Base-by-base conservation (phyloP, 257 asterid species). In the Solanum etuberosum region DNA sequence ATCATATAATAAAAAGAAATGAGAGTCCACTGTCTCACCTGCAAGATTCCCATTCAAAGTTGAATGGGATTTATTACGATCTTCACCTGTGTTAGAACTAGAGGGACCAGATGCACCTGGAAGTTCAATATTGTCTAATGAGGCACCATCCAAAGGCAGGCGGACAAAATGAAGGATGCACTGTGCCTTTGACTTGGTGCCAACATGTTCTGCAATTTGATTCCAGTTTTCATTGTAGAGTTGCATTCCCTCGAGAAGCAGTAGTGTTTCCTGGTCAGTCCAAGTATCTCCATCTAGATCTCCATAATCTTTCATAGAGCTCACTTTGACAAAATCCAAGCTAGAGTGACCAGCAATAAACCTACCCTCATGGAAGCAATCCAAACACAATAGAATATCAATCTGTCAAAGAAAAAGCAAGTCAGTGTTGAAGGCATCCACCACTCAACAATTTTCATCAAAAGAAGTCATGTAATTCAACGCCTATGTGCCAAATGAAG, bases 321-420 rank as follows among this genome's bases (percentile, higher is more conserved):
- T 93, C 83, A 88, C 95, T 92, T 96, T 97, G 77, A 92, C 88
- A 86, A 94, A 97, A 88, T 97, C 99, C 89, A 95, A 89, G 91
- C 98, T 96, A 84, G 98, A 97, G 91, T 97, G 99, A 87, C 99
- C 98, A 83, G 90, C 91, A 83, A 94, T 93, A 92, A 94, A 97
- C 91, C 92, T 90, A 87, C 99, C 99, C 89, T 94, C 98, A 57
- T 95, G 90, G 93, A 92, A 97, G 93, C 99, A 97, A 90, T 95
- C 97, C 91, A 87, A 89, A 89, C 99, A 97, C 86, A 97, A 83
- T 63, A 90, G 90, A 63, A 91, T 95, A 90, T 97, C 98, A 86
- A 90, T 94, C 99, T 97, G 96, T 86, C 72, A 89, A 93, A 82
- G 76, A 34, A 87, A 89, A 89, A 72, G 89, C n/a, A 87, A 85